phyloP scores from a whole-genome alignment of 2,329 filamentous ascomycete species.

The Berkeleyomyces basicola region DNA sequence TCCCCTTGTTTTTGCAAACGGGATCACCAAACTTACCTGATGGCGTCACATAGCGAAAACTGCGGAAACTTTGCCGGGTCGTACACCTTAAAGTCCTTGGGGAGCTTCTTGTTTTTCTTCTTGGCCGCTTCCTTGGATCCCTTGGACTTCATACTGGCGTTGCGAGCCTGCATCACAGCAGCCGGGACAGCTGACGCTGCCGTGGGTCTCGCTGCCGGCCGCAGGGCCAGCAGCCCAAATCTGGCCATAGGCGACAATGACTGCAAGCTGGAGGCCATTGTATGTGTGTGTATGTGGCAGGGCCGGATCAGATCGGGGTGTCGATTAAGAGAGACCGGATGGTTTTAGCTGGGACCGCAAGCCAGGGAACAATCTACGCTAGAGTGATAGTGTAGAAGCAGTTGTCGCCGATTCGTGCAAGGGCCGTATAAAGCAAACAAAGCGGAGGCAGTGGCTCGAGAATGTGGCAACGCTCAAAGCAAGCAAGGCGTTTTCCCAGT shows the following conservation, averaged over 20 bases:
- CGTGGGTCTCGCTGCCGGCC: background rate
- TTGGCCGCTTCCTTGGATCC: slow-evolving; percentile 18
- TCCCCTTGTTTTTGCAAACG: background rate
- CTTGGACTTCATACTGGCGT: slow-evolving; percentile 13
- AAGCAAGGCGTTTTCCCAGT: background rate
- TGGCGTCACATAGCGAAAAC: slow-evolving; percentile 78
- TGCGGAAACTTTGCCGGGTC: slow-evolving; percentile 46
- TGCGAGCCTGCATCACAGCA: slow-evolving; percentile 10
- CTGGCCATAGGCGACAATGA: background rate
- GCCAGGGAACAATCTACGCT: background rate
- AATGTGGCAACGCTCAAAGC: background rate
- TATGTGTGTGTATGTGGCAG: background rate
- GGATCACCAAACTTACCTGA: slow-evolving; percentile 43
- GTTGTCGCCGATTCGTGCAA: background rate
- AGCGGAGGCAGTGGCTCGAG: background rate
- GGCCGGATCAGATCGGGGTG: background rate
- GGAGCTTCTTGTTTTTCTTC: slow-evolving; percentile 40
- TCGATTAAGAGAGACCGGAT: background rate
- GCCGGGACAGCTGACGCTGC: background rate
- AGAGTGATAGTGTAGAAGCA: background rate
- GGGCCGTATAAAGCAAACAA: background rate
- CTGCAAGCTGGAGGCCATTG: slow-evolving; percentile 3
- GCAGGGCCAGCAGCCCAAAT: slow-evolving; percentile 5
- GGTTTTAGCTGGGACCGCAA: background rate
- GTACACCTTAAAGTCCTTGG: slow-evolving; percentile 51